These are phyloP conservation scores for Fistulifera solaris DNA, from an alignment of 108 stramenopile species.

Conservation along the genomic window DNA sequence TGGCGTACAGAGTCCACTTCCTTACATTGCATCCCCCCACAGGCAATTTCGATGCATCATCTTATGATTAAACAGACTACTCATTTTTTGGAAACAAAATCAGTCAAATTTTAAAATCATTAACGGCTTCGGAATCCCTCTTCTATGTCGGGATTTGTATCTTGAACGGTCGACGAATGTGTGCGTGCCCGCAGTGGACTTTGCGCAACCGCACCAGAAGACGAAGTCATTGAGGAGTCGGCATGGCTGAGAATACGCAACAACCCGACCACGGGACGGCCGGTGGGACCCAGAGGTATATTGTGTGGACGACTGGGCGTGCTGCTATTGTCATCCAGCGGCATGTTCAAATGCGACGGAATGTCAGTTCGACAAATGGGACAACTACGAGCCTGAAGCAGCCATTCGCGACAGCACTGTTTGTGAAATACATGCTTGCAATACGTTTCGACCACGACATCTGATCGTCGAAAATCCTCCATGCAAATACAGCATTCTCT, in stretches of 20 bases:
- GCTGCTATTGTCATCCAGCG: not conserved
- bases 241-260: conserved; percentile 6
- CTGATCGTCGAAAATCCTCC: conserved; percentile 37
- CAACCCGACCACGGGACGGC: conserved; percentile 6
- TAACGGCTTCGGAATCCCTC: too few relatives aligned
- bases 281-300: conserved; percentile 12
- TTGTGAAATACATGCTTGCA: conserved; percentile 76
- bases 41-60: too few relatives aligned
- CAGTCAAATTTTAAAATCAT: too few relatives aligned
- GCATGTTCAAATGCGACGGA: conserved; percentile 8
- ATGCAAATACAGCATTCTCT: conserved; percentile 71
- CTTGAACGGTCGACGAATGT: too few relatives aligned
- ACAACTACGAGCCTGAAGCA: conserved; percentile 56
- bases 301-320: not conserved
- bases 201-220: too few relatives aligned
- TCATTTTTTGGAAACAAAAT: too few relatives aligned
- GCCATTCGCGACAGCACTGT: conserved; percentile 58
- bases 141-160: too few relatives aligned
- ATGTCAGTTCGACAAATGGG: conserved; percentile 61
- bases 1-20: too few relatives aligned
- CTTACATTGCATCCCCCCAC: too few relatives aligned
- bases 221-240: too few relatives aligned
- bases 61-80: too few relatives aligned
- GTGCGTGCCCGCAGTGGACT: too few relatives aligned
- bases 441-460: conserved; percentile 54